Evolutionary conservation across 805 yeast genomes (phyloP).

Genomic region (Cyberlindnera xylosilytica): DNA sequence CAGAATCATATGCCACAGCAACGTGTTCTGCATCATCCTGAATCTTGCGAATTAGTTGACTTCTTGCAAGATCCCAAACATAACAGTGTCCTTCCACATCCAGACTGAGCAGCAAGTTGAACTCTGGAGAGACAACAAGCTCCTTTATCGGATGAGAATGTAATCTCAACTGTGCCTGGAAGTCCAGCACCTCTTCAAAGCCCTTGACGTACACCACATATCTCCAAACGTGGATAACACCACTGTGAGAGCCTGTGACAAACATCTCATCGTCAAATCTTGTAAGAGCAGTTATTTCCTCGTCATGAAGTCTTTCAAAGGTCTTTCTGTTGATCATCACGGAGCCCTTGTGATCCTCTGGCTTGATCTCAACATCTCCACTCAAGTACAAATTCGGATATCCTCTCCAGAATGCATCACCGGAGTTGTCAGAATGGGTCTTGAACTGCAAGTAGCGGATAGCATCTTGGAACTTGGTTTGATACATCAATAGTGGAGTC

Average conservation of each 20-base stretch:
- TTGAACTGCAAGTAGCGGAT: slow-evolving; percentile 45
- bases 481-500: slow-evolving; percentile 40
- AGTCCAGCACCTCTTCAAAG: slow-evolving; percentile 32
- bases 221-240: slow-evolving; percentile 59
- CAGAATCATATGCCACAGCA: slow-evolving; percentile 53
- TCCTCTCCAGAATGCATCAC: slow-evolving; percentile 46
- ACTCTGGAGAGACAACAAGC: slow-evolving; percentile 49
- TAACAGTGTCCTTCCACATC: slow-evolving; percentile 54
- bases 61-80: slow-evolving; percentile 63
- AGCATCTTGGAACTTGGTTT: slow-evolving; percentile 39
- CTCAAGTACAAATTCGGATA: slow-evolving; percentile 34
- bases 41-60: slow-evolving; percentile 43
- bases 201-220: slow-evolving; percentile 18
- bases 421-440: slow-evolving; percentile 31
- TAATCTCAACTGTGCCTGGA: slow-evolving; percentile 50
- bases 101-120: slow-evolving; percentile 50
- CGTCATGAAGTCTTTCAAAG: slow-evolving; percentile 32
- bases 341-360: slow-evolving; percentile 23
- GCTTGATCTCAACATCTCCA: slow-evolving; percentile 26
- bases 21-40: slow-evolving; percentile 28
- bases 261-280: slow-evolving; percentile 27
- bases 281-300: slow-evolving; percentile 27
- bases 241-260: slow-evolving; percentile 46
- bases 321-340: slow-evolving; percentile 24
- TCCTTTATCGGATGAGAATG: slow-evolving; percentile 47